Evolutionary conservation across 495 filamentous ascomycete species (phyloP), one percentile per base, ranked within the genome.

Genomic region (Peziza echinospora): DNA sequence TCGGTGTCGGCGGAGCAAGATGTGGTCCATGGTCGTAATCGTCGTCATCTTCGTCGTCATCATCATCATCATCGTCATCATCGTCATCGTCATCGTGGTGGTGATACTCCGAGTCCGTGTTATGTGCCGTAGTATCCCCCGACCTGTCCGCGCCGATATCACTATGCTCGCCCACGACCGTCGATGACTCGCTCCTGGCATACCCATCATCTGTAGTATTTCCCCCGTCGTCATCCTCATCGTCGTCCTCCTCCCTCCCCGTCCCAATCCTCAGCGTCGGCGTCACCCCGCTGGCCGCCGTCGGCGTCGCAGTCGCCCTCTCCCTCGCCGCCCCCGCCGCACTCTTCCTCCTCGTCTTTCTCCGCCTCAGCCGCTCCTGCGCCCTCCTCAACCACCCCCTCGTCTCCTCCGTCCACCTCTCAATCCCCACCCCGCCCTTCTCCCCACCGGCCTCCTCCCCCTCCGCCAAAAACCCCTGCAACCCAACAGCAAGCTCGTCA

Each of bases 401-500:
- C 21, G 52, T 58, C 24, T 59, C 56, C 44, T 56, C 58, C 10
- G 56, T 59, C 56, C 56, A 59, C 21, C 45, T 52, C 11, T 50
- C 57, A 17, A 45, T 13, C 34, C 6, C 42, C 41, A 34, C 30
- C 19, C 54, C 54, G 3, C 24, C 34, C 10, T 52, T 52, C 34
- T 51, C 51, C 19, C 43, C 50, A 19, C 48, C 58, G 2, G 73
- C 60, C 51, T 91, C 82, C 47, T 87, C 84, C 28, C 79, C 69
- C 25, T 37, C 30, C 19, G 1, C 19, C 30, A 37, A 93, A 69
- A 34, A 86, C 75, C 23, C 75, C 70, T 62, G 92, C 84, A 41
- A 97, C 0, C 85, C 86, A 49, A 83, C 73, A 25, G 78, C 77
- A 6, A 97, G 72, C 63, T 97, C 84, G 61, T 94, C 89, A 57